Evolutionary conservation across 495 filamentous ascomycete species (phyloP), one percentile per base, ranked within the genome.

Genomic region (Aspergillus leporis): DNA sequence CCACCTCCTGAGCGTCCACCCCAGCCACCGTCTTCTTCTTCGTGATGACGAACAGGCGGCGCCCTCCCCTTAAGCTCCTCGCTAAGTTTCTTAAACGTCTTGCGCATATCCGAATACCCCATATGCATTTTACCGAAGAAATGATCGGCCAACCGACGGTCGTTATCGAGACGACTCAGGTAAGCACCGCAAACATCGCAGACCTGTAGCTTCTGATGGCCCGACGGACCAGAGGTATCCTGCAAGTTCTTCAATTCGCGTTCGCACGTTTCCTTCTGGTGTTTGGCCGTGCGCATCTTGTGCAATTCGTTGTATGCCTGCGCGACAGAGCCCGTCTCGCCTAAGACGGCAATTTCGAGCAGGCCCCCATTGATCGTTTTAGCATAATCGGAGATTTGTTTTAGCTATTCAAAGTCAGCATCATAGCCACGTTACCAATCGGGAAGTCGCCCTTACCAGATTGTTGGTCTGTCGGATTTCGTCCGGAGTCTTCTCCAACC

Each of bases 111-210:
- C 34, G 94, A 93, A 70, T 97, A 98, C 0, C 94, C 94, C 67
- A 98, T 79, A 68, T 98, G 94, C 95, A 98, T 98, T 79, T 98
- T 98, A 31, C 94, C 94, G 71, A 96, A 98, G 73, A 98, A 98
- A 67, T 98, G 94, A 71, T 98, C 94, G 28, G 94, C 94, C 72
- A 98, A 68, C 30, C 94, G 80, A 19, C 94, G 83, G 68, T 98
- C 94, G 66, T 98, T 98, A 69, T 98, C 94, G 23, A 98, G 83
- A 19, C 94, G 74, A 55, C 84, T 88, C 54, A 98, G 80, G 69
- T 98, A 98, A 4, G 94, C 94, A 51, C 89, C 93, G 74, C 94
- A 98, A 1, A 98, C 95, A 73, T 98, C 94, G 81, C 94, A 98
- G 19, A 98, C 94, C 73, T 98, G 95, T 52, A 98, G 78, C 67